Evolutionary conservation across 2,329 filamentous ascomycete species (phyloP).

Genomic region (Dothidotthia symphoricarpi): DNA sequence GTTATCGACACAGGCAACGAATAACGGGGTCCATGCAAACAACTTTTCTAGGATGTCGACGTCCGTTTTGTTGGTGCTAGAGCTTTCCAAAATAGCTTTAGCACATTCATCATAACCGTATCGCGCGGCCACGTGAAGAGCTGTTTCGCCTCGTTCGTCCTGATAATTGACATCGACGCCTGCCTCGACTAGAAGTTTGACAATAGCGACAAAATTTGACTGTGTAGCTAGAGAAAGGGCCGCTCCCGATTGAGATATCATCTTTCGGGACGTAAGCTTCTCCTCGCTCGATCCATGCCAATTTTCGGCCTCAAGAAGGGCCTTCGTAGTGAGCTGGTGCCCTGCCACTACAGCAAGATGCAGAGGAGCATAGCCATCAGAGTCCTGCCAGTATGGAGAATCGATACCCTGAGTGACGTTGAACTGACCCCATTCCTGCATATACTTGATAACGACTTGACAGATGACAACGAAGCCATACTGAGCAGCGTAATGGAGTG

Average conservation of each 20-base stretch:
- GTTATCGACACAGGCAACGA: slow-evolving; percentile 88
- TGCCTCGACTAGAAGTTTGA: slow-evolving; percentile 82
- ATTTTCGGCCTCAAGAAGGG: slow-evolving; percentile 75
- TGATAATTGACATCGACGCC: slow-evolving; percentile 93
- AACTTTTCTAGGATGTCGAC: slow-evolving; percentile 76
- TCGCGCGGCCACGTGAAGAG: slow-evolving; percentile 85
- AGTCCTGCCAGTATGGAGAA: slow-evolving; percentile 83
- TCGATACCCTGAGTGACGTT: slow-evolving; percentile 84
- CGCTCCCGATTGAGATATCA: slow-evolving; percentile 79
- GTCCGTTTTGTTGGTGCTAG: slow-evolving; percentile 67
- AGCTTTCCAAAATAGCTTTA: slow-evolving; percentile 69
- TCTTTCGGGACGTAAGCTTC: slow-evolving; percentile 64
- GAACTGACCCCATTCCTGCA: slow-evolving; percentile 88
- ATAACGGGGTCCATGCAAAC: slow-evolving; percentile 93
- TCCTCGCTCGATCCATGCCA: slow-evolving; percentile 65
- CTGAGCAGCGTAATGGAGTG: slow-evolving; percentile 90
- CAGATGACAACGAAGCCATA: slow-evolving; percentile 93
- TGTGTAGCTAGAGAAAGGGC: slow-evolving; percentile 85
- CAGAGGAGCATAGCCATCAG: slow-evolving; percentile 84
- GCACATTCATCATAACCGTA: slow-evolving; percentile 84
- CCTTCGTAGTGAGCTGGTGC: slow-evolving; percentile 80
- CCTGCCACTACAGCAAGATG: slow-evolving; percentile 91
- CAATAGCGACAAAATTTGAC: slow-evolving; percentile 79
- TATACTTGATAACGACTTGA: slow-evolving; percentile 78
- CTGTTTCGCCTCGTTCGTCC: slow-evolving; percentile 85